Evolutionary conservation across 208 protist species (phyloP), one percentile per base, ranked within the genome.

Genomic region (Trypanosoma platydactyli): DNA sequence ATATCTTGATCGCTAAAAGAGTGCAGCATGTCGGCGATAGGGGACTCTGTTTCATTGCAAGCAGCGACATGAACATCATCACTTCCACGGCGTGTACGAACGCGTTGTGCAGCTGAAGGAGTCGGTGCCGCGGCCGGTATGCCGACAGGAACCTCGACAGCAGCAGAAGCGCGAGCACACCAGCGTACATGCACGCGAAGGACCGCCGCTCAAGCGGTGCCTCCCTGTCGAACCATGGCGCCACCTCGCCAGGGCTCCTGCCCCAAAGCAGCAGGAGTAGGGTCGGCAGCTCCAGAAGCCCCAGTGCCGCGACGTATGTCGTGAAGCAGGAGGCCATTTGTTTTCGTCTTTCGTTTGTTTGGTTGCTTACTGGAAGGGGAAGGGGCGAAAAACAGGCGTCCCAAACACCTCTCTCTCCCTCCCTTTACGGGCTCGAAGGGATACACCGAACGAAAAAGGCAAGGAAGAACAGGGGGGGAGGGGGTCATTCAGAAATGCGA

Each of bases 211-310:
- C 41, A 27, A 69, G 46, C 74, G 66, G 57, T 46, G 64, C n/a
- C 55, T 25, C 40, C 68, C 73, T 53, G 40, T 83, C 82, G 46
- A 88, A 83, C 82, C 82, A 88, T 55, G 72, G 69, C 4, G 78
- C 73, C 0, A 65, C 71, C 29, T 78, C 63, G 20, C 52, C 50
- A 35, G 82, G 52, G 18, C 54, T 53, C 15, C 66, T 20, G 2
- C 68, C 73, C 11, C 49, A 33, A 38, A 83, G 25, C 3, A 86
- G 74, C 25, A 65, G 46, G n/a, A 76, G 45, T 41, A 80, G 76
- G 12, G 67, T 69, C 7, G 80, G 68, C 44, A 88, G 22, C 65
- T 88, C 82, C 42, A 79, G 74, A 13, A 78, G 20, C 16, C 44
- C 79, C 6, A 75, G 55, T 9, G 68, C 57, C 16, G 73, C 56